Base-by-base conservation (phyloP, 2,329 filamentous ascomycete genomes). In the Paradendryphiella salina region DNA sequence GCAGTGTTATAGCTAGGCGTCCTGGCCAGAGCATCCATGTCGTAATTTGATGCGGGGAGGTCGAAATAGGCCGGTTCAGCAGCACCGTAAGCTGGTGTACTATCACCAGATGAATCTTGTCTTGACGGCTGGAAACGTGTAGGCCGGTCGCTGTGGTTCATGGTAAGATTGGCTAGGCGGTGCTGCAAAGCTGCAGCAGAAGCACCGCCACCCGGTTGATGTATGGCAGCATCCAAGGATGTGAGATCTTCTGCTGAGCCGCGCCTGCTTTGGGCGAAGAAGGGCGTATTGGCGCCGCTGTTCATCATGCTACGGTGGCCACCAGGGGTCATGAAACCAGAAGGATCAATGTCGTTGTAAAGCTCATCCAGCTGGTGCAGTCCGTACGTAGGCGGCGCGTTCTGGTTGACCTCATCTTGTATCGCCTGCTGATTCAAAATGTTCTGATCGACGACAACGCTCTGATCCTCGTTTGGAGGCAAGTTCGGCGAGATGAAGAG, bases 401-500 rank as follows among this genome's bases (percentile, higher is more conserved):
- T 83, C 21, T 82, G 71, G 20, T 83, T 81, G 15, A 83, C 79
- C 49, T 83, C 77, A 33, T 84, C 80, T 33, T 79, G 77, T 36
- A 81, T 77, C 8, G 76, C 70, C 48, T 66, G 76, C 18, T 66
- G 60, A 7, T 56, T 60, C 23, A 73, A 72, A 15, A 72, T 46
- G 45, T 58, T 57, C 52, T 77, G 70, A 61, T 79, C 74, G 52
- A 73, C 66, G 2, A 65, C 52, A 2, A 97, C 81, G 63, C 89
- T 87, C 63, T 96, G 94, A 53, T 93, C 84, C 44, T 96, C 90
- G 64, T 94, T 90, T 31, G 96, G 83, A 0, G 90, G 88, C 64
- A 96, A 85, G 67, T 94, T 94, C 0, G 94, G 93, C 4, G 94
- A 99, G 60, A 97, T 96, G 75, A 96, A 96, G 32, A 99, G 86